These are phyloP conservation scores for Trichoderma oligosporum DNA, from an alignment of 2,329 filamentous ascomycete genomes.

Conservation along the genomic window DNA sequence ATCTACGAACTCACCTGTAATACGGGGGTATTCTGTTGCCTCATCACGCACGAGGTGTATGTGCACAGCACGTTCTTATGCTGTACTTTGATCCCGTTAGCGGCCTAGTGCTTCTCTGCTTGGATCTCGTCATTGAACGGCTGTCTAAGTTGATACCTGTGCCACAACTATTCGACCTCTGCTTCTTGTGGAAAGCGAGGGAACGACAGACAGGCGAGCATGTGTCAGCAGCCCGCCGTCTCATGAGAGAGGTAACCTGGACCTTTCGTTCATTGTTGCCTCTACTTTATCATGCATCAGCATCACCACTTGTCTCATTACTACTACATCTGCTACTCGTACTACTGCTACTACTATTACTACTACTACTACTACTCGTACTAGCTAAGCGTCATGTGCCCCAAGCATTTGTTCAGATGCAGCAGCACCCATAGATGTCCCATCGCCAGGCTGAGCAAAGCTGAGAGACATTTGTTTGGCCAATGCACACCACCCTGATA, in stretches of 20 bases:
- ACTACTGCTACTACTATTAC: too few relatives aligned
- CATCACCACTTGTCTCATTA: too few relatives aligned
- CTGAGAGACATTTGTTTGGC: neutral
- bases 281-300: too few relatives aligned
- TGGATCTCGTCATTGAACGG: conserved; percentile 11
- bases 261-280: too few relatives aligned
- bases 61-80: conserved; percentile 12
- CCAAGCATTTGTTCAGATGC: too few relatives aligned
- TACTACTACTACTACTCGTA: too few relatives aligned
- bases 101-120: neutral
- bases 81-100: conserved; percentile 1
- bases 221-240: neutral
- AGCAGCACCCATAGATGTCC: too few relatives aligned
- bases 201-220: neutral
- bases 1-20: too few relatives aligned
- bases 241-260: too few relatives aligned
- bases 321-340: too few relatives aligned
- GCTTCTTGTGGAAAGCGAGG: neutral
- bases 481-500: neutral
- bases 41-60: neutral
- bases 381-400: too few relatives aligned
- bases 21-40: too few relatives aligned
- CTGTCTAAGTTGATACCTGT: neutral
- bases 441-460: neutral
- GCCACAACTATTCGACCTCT: neutral